phyloP scores from a whole-genome alignment of 768 basidiomycete species.

The Dentipellis fragilis region DNA sequence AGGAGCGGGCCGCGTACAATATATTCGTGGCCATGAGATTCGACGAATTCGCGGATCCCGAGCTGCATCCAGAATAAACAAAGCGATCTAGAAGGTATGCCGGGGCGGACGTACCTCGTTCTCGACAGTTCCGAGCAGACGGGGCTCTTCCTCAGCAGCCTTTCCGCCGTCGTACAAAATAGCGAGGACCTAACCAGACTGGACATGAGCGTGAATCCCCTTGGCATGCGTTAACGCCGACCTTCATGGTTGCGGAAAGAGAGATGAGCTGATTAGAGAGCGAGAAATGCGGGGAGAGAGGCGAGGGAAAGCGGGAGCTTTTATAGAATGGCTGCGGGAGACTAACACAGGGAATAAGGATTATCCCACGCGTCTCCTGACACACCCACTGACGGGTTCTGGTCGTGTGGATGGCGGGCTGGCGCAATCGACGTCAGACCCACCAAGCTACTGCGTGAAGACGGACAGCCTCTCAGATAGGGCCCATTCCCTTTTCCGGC shows the following conservation, averaged over 20 bases:
- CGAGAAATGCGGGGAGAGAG: background rate
- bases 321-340: background rate
- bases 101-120: conserved; percentile 37
- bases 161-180: conserved; percentile 55
- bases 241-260: background rate
- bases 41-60: conserved; percentile 61
- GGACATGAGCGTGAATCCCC: too few species aligned
- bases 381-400: background rate
- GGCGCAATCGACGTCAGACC: background rate
- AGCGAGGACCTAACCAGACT: conserved; percentile 40
- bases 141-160: conserved; percentile 50
- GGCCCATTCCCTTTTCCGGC: background rate
- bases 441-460: background rate
- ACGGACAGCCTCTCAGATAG: background rate
- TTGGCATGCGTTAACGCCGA: background rate
- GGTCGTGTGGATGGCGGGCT: background rate
- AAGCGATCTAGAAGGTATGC: background rate
- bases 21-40: conserved; percentile 63
- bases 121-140: conserved; percentile 67
- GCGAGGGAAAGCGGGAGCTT: background rate
- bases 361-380: background rate
- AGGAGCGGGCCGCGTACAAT: conserved; percentile 29
- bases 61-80: conserved; percentile 32
- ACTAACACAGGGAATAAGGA: background rate
- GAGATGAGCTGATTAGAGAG: background rate